Base-by-base conservation (phyloP, 768 basidiomycete species). In the Kwoniella sp. region DNA sequence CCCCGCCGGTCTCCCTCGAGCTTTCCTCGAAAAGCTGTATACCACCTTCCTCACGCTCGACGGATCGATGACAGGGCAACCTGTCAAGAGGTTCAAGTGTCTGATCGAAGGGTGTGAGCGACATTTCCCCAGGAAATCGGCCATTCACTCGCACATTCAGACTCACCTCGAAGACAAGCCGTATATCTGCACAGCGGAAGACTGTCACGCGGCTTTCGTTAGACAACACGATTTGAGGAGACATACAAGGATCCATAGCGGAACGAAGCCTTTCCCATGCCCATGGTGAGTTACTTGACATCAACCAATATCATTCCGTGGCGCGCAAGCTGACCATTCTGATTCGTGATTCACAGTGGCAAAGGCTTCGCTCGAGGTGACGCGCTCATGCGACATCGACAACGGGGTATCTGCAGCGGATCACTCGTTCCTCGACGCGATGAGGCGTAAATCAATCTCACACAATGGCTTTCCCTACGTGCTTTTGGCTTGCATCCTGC, bases 91-190 rank as follows among this genome's bases (percentile, higher is more conserved):
- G 40, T 79, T 75, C 62, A 70, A 68, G 26, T 79, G 77, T 58
- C 64, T 77, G 27, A 76, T 79, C 29, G 78, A 79, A 30, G 73
- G 71, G n/a, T 79, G 78, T 46, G 73, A 70, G 29, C 63, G 75
- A 47, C 59, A 63, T 56, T 78, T 77, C 62, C 77, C 77, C 1
- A 55, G 78, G 21, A 79, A 72, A 71, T 78, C 77, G 53, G 82
- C 82, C 15, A 81, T 82, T 47, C 76, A 80, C 60, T 76, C 71
- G 40, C 82, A 83, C 68, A 81, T 82, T 55, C 81, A 83, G 65
- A 82, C 81, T 36, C 82, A 83, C 64, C 69, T 83, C 17, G 81
- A 81, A 63, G 81, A 82, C 74, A 82, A 82, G 74, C 82, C 82
- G 13, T 82, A 76, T 64, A 68, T 77, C 1, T 83, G 82, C 61